Evolutionary conservation across 2,329 filamentous ascomycete genomes (phyloP).

Genomic region (Colletotrichum sp.): DNA sequence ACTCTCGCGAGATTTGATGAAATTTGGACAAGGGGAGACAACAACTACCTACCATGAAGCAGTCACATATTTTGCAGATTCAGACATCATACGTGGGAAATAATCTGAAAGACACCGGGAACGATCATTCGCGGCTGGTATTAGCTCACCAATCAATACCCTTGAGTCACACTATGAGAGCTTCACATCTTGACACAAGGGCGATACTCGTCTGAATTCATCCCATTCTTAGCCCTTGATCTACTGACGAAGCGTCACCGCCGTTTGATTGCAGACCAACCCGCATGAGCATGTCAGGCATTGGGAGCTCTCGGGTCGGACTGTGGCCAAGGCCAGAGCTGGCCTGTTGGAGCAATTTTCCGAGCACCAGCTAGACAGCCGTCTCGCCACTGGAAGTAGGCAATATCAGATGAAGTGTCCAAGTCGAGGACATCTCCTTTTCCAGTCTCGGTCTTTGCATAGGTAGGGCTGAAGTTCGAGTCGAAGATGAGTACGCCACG

Average conservation of each 20-base stretch:
- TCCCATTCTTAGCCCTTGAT: background rate
- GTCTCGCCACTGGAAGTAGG: too few relatives aligned
- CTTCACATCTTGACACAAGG: background rate
- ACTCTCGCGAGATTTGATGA: background rate
- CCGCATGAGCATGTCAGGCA: background rate
- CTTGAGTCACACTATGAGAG: background rate
- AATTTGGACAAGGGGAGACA: background rate
- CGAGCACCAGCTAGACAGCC: background rate
- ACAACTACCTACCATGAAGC: background rate
- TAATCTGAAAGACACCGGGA: background rate
- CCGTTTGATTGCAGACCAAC: background rate
- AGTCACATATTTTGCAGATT: background rate
- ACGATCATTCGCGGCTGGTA: background rate
- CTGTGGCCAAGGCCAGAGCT: background rate
- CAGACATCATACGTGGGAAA: background rate
- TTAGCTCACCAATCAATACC: background rate
- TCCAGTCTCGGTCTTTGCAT: too few relatives aligned
- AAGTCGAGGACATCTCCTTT: too few relatives aligned
- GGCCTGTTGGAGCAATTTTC: background rate
- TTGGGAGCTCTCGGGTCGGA: background rate
- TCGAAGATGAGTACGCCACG: background rate
- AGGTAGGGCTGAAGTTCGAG: too few relatives aligned
- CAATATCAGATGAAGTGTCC: too few relatives aligned
- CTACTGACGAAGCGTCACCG: background rate
- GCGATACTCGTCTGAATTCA: background rate